Percentiles rank a stretch among this genome's conserved stretches.
phyloP scores from a whole-genome alignment of 352 stramenopile species.

The Globisporangium polare region DNA sequence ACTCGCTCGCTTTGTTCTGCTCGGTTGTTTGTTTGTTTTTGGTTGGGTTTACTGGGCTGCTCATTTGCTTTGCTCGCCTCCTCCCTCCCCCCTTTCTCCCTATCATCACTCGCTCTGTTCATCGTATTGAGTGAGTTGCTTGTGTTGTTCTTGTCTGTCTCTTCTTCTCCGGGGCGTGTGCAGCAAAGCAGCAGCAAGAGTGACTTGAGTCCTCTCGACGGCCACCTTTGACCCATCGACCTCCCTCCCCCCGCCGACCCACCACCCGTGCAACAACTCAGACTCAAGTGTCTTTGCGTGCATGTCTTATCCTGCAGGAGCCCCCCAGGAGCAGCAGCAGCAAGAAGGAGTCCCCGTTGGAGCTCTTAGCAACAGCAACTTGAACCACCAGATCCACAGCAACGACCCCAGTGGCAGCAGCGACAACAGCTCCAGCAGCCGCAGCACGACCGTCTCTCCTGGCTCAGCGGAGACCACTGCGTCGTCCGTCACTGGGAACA shows the following conservation, averaged over 20 bases:
- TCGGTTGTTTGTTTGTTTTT: not conserved
- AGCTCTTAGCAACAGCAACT: not conserved
- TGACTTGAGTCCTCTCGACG: constrained; percentile 4
- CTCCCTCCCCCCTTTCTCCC: not conserved
- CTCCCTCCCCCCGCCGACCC: not conserved
- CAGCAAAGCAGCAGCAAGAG: not conserved
- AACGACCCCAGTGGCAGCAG: constrained; percentile 8
- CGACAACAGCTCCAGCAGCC: constrained; percentile 10
- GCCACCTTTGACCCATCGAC: not conserved
- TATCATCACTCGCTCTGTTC: not conserved
- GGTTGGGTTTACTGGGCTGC: not conserved
- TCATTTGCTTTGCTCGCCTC: not conserved
- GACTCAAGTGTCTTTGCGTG: constrained; percentile 12
- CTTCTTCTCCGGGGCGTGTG: constrained; percentile 1
- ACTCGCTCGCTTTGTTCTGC: too few species aligned
- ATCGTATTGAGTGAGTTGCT: constrained; percentile 4
- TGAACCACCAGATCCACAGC: not conserved
- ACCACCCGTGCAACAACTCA: not conserved
- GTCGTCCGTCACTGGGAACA: not conserved
- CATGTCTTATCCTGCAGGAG: constrained; percentile 15
- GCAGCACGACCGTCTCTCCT: constrained; percentile 3
- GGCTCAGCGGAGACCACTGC: not conserved
- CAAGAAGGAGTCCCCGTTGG: not conserved
- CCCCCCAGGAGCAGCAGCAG: not conserved
- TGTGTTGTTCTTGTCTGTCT: constrained; percentile 4